These are phyloP conservation scores for Metschnikowia drakensbergensis DNA, from an alignment of 805 yeast species.

Conservation along the genomic window DNA sequence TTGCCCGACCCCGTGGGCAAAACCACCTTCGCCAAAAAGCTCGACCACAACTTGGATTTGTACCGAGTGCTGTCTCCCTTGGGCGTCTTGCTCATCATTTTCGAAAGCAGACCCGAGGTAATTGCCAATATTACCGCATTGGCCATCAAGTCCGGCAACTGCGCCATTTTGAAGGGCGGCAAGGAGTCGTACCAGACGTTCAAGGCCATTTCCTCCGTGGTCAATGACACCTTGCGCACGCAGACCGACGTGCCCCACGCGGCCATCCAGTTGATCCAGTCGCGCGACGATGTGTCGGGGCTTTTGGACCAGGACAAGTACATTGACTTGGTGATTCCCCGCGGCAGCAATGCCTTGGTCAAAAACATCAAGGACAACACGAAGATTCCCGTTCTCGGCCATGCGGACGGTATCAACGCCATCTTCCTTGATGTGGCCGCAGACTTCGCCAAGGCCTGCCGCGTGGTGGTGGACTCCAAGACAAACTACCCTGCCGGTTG, in stretches of 20 bases:
- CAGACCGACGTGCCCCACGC: constrained; percentile 72
- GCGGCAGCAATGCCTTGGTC: constrained; percentile 95
- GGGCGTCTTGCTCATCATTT: constrained; percentile 87
- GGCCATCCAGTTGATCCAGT: constrained; percentile 81
- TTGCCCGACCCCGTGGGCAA: constrained; percentile 93
- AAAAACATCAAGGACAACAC: constrained; percentile 81
- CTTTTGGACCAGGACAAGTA: constrained; percentile 79
- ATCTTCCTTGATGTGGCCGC: constrained; percentile 77
- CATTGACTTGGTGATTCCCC: constrained; percentile 93
- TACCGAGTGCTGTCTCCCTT: constrained; percentile 89
- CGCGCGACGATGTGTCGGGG: constrained; percentile 87
- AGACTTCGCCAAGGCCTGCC: constrained; percentile 70
- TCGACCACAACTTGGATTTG: constrained; percentile 85
- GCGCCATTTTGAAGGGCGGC: constrained; percentile 97
- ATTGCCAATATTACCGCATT: constrained; percentile 96
- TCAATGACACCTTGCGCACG: constrained; percentile 52
- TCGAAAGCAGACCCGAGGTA: constrained; percentile 96
- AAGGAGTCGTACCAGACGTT: constrained; percentile 88
- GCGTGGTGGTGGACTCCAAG: constrained; percentile 79
- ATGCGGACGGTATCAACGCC: constrained; percentile 97
- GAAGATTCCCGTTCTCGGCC: constrained; percentile 95
- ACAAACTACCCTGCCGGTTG: constrained; percentile 99
- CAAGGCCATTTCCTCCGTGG: constrained; percentile 70
- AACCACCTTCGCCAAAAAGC: constrained; percentile 71
- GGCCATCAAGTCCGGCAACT: constrained; percentile 93